Evolutionary conservation across 805 yeast genomes (phyloP), one percentile per base, ranked within the genome.

Genomic region (Kuraishia capsulata): DNA sequence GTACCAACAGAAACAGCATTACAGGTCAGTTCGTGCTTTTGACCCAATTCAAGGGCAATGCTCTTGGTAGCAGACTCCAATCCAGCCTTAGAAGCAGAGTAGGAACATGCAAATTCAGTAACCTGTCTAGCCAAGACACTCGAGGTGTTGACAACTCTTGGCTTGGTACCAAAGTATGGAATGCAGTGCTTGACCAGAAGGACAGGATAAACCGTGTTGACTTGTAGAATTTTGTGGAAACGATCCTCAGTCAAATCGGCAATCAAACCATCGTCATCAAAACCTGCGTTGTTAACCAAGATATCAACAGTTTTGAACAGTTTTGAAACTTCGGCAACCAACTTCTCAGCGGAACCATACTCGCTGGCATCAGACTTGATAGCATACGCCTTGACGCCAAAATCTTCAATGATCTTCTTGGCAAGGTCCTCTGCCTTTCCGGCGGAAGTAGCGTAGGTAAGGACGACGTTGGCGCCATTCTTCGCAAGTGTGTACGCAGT

Each of bases 201-300:
- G 8, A 32, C 23, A 9, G 45, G 44, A 16, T 34, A 39, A 10
- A 35, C 31, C 6, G 37, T 33, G 30, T 46, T 46, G 18, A 46
- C 42, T 5, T 38, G 38, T 37, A 46, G 24, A 10, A 34, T 29
- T 16, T 26, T 37, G 32, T 42, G 38, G 30, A 40, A 40, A 18
- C 31, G 35, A 18, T 28, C 40, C 5, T 25, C 25, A 17, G 42
- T 32, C 14, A 40, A 20, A 20, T 42, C 47, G 9, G 34, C 16
- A 5, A 45, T 23, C 4, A 32, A 33, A 19, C 36, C 33, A 21
- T 35, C 25, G 32, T 44, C 44, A 25, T 40, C 45, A 19, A 39
- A 33, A 30, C 50, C 52, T n/a, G 52, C 52, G 31, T 44, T 46
- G 35, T 47, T 45, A 11, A 46, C 42, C 24, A 48, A 18, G 11